These are phyloP conservation scores for Tuber borchii DNA, from an alignment of 495 filamentous ascomycete genomes.

Conservation along the genomic window DNA sequence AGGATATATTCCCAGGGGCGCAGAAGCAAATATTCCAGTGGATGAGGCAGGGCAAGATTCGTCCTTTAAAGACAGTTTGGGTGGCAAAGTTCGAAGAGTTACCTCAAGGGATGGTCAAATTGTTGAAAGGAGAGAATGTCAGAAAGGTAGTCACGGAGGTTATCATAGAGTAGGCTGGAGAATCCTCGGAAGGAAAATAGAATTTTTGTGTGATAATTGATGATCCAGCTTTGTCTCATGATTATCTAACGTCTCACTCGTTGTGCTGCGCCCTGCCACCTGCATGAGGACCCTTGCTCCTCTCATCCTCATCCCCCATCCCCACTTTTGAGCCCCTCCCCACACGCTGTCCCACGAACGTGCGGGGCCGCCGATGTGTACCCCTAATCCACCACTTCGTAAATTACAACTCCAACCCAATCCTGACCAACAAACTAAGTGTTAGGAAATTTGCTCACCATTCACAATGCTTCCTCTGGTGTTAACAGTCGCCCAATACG, in stretches of 20 bases:
- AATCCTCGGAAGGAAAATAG: not conserved
- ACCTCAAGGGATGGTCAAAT: conserved; percentile 48
- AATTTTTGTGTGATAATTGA: not conserved
- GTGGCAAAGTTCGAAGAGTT: conserved; percentile 51
- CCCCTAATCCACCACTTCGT: not conserved
- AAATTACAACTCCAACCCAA: not conserved
- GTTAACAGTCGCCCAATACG: conserved; percentile 71
- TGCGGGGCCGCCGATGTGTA: not conserved
- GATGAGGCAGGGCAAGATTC: conserved; percentile 53
- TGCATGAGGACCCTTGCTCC: not conserved
- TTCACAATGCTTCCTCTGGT: conserved; percentile 47
- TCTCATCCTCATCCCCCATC: not conserved
- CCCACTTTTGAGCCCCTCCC: not conserved
- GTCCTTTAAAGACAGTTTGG: conserved; percentile 53
- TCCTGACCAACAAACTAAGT: not conserved
- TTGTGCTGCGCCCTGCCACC: not conserved
- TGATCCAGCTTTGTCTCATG: not conserved
- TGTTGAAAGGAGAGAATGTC: conserved; percentile 55
- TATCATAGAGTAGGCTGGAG: not conserved
- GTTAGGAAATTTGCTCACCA: not conserved
- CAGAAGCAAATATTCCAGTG: conserved; percentile 49
- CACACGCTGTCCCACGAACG: not conserved
- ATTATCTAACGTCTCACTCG: not conserved
- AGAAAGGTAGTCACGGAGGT: conserved; percentile 48
- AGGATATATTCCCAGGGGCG: conserved; percentile 44